These are phyloP conservation scores for Pleurotus giganteus DNA, from an alignment of 768 basidiomycete genomes.

Conservation along the genomic window DNA sequence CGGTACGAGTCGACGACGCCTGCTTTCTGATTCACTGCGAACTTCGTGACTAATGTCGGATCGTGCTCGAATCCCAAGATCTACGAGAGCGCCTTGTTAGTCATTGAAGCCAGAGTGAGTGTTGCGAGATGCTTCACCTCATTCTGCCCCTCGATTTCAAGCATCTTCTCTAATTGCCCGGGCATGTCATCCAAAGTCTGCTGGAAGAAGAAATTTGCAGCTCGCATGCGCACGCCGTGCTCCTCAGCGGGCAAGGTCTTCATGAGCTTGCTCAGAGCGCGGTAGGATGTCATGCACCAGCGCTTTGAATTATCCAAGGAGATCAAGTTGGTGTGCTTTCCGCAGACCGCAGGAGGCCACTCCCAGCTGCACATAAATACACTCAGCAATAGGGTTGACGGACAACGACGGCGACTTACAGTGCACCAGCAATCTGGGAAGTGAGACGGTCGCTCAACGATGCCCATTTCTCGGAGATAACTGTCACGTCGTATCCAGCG, in stretches of 20 bases:
- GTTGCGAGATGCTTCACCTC: not conserved
- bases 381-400: not conserved
- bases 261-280: slow-evolving; percentile 24
- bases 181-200: slow-evolving; percentile 21
- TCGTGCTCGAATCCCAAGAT: slow-evolving; percentile 24
- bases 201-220: slow-evolving; percentile 34
- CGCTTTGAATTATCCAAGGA: slow-evolving; percentile 30
- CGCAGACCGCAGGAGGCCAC: slow-evolving; percentile 37
- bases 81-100: not conserved
- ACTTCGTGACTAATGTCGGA: slow-evolving; percentile 20
- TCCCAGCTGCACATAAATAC: slow-evolving; percentile 27
- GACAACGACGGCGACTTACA: slow-evolving; percentile 24
- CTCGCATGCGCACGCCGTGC: slow-evolving; percentile 31
- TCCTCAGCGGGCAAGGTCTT: slow-evolving; percentile 18
- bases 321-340: slow-evolving; percentile 32
- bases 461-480: slow-evolving; percentile 25
- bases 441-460: slow-evolving; percentile 16
- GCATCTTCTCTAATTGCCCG: slow-evolving; percentile 29
- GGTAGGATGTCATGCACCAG: slow-evolving; percentile 36
- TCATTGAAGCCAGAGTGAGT: not conserved
- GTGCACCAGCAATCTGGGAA: slow-evolving; percentile 24
- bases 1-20: slow-evolving; percentile 34
- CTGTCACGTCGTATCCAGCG: slow-evolving; percentile 31
- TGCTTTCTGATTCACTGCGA: slow-evolving; percentile 25
- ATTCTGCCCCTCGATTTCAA: slow-evolving; percentile 17